A percentile compares a stretch with the other conserved stretches of the same genome.
Evolutionary conservation across 306 rosid species (phyloP).

Genomic region (Psophocarpus tetragonolobus): DNA sequence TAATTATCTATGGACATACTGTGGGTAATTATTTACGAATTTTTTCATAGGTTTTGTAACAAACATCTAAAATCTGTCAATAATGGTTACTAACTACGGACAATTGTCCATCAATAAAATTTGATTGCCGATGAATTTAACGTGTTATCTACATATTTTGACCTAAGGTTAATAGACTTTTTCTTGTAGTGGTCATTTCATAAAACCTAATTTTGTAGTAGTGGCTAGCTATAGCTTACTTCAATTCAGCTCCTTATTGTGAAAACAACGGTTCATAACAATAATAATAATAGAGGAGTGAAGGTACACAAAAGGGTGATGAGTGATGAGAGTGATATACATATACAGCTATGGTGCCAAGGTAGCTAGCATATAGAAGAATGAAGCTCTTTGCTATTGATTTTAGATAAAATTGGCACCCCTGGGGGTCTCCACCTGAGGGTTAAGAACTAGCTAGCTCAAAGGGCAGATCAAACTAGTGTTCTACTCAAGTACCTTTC

Average conservation of each 20-base stretch:
- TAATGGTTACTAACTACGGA: no score
- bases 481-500: neutral
- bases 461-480: neutral
- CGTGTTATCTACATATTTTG: no score
- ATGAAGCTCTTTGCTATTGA: neutral
- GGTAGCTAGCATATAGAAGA: neutral
- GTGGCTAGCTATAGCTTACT: constrained; percentile 3
- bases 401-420: constrained; percentile 1
- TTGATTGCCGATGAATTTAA: no score
- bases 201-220: neutral
- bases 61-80: no score
- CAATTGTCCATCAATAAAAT: no score
- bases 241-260: neutral
- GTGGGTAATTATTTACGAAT: no score
- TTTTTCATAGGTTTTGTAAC: no score
- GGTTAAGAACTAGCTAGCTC: neutral
- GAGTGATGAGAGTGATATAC: neutral
- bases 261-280: constrained; percentile 11
- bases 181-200: neutral
- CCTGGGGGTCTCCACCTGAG: constrained; percentile 16
- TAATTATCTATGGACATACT: no score
- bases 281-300: neutral
- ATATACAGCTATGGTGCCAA: neutral
- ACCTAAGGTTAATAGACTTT: no score
- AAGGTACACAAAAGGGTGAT: neutral